Conservation (phyloP, 805 yeast genomes). For the Hanseniaspora occidentalis region DNA sequence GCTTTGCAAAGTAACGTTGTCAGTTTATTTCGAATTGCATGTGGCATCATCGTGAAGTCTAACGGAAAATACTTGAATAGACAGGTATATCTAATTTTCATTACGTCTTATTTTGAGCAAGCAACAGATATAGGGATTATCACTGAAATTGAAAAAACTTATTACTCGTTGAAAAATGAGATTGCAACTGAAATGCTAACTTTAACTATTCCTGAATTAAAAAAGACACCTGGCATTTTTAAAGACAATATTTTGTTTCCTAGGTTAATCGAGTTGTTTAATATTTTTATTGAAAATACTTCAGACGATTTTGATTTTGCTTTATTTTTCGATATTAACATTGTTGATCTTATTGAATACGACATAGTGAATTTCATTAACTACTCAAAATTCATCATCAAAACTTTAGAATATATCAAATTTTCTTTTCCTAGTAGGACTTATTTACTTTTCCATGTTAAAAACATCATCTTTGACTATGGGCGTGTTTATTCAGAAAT, state of each 20-base stretch:
- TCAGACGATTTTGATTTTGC: not conserved
- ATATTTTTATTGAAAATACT: not conserved
- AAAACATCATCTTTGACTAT: not conserved
- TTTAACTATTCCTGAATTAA: not conserved
- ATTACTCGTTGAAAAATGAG: not conserved
- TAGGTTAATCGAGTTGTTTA: not conserved
- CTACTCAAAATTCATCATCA: not conserved
- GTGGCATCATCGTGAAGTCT: not conserved
- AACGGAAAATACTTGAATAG: not conserved
- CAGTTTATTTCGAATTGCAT: not conserved
- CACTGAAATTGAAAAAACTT: not conserved
- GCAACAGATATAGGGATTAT: not conserved
- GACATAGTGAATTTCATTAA: not conserved
- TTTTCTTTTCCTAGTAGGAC: not conserved
- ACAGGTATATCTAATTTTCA: not conserved
- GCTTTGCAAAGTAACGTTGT: not conserved
- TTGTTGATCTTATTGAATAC: not conserved
- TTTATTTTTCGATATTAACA: not conserved
- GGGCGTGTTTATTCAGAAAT: not conserved
- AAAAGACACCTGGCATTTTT: not conserved
- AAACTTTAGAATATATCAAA: not conserved
- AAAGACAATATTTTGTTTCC: not conserved
- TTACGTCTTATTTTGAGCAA: not conserved
- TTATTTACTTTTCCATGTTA: not conserved
- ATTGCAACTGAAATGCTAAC: not conserved